phyloP scores from a whole-genome alignment of 208 protist genomes.

The Leishmania major region DNA sequence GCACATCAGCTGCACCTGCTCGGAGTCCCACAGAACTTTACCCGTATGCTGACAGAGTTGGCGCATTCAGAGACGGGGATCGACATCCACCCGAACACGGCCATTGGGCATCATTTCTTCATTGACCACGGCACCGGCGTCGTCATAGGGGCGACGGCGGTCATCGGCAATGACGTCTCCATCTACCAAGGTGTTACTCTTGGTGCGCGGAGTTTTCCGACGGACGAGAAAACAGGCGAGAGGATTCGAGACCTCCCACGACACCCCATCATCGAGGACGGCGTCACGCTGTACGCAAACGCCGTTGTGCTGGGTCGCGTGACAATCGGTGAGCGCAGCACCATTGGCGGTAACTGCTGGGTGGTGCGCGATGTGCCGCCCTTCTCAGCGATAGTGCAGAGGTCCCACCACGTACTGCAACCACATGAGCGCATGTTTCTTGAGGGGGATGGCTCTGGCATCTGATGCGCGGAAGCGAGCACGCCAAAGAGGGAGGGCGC shows the following conservation, averaged over 20 bases:
- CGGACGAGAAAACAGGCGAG: constrained; percentile 56
- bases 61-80: constrained; percentile 73
- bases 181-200: constrained; percentile 90
- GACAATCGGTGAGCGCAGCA: constrained; percentile 71
- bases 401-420: constrained; percentile 33
- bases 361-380: constrained; percentile 61
- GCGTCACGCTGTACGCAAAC: constrained; percentile 84
- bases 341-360: constrained; percentile 78
- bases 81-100: constrained; percentile 88
- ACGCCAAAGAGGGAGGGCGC: not conserved
- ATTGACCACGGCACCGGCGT: constrained; percentile 93
- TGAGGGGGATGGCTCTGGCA: constrained; percentile 56
- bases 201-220: constrained; percentile 72
- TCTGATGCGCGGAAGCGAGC: constrained; percentile 21
- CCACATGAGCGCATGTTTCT: constrained; percentile 56
- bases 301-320: constrained; percentile 83
- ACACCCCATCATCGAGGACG: constrained; percentile 88
- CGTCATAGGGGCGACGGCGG: constrained; percentile 85
- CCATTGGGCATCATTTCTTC: constrained; percentile 86
- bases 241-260: constrained; percentile 60
- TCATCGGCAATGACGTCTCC: constrained; percentile 81
- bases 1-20: constrained; percentile 71
- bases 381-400: constrained; percentile 57
- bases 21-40: constrained; percentile 72
- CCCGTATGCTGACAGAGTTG: constrained; percentile 74